Percentiles rank a stretch among this genome's conserved stretches.
phyloP scores from a whole-genome alignment of 1,139 yeast species.

The Candida glucosophila region DNA sequence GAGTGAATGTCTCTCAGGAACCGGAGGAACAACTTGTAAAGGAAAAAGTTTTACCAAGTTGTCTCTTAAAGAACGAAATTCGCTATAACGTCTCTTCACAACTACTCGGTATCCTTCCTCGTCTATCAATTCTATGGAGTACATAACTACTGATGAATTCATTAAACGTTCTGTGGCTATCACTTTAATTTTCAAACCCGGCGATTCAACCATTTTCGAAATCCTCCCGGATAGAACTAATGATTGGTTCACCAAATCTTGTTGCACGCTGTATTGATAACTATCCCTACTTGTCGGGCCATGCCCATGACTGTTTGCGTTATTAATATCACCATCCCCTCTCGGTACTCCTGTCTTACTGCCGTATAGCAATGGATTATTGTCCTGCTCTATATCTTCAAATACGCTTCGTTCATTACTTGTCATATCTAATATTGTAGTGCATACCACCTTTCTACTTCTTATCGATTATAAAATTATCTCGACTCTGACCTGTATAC shows the following conservation, averaged over 20 bases:
- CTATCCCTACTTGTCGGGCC: too few species aligned
- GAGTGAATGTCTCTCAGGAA: conserved; percentile 51
- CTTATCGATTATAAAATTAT: too few species aligned
- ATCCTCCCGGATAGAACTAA: conserved; percentile 33
- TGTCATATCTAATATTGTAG: background rate
- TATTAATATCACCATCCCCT: conserved; percentile 15
- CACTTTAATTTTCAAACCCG: conserved; percentile 21
- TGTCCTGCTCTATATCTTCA: conserved; percentile 40
- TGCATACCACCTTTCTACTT: too few species aligned
- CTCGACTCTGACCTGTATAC: too few species aligned
- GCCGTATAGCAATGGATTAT: conserved; percentile 40
- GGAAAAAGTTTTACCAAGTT: conserved; percentile 39
- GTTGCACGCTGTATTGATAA: conserved; percentile 4
- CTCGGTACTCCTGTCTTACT: conserved; percentile 19
- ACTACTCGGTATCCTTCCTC: conserved; percentile 11
- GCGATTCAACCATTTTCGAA: conserved; percentile 18
- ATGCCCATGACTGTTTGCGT: conserved; percentile 1
- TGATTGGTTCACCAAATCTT: conserved; percentile 23
- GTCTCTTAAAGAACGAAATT: conserved; percentile 44
- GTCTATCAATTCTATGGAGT: conserved; percentile 23
- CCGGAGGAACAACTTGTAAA: conserved; percentile 44
- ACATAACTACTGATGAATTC: conserved; percentile 33
- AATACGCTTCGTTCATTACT: conserved; percentile 11
- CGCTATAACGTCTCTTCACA: conserved; percentile 46
- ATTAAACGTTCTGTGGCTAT: conserved; percentile 29